Percentiles rank a stretch among this genome's conserved stretches.
Conservation (phyloP, 805 yeast species). For the Torulaspora delbrueckii region DNA sequence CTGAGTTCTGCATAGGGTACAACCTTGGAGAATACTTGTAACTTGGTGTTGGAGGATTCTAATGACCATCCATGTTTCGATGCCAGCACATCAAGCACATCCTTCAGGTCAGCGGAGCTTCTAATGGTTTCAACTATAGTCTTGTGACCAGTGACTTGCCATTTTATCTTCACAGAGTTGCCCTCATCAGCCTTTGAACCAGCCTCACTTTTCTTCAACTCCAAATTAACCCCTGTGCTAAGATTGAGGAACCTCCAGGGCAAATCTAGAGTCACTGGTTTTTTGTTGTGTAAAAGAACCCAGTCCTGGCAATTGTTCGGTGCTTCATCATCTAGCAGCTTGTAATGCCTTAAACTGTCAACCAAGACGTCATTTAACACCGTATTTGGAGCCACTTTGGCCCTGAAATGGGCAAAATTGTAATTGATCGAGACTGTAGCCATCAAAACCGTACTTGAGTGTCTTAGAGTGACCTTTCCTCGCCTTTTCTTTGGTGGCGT, state of each 20-base stretch:
- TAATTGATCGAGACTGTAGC: slow-evolving; percentile 37
- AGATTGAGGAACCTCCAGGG: slow-evolving; percentile 43
- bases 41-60: slow-evolving; percentile 5
- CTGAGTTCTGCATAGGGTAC: slow-evolving; percentile 12
- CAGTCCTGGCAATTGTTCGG: slow-evolving; percentile 17
- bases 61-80: slow-evolving; percentile 13
- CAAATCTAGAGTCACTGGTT: slow-evolving; percentile 36
- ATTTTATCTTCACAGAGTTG: slow-evolving; percentile 29
- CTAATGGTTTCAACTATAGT: slow-evolving; percentile 26
- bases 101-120: slow-evolving; percentile 15
- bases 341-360: slow-evolving; percentile 38
- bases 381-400: slow-evolving; percentile 36
- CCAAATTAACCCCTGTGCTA: slow-evolving; percentile 43
- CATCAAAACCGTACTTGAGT: slow-evolving; percentile 26
- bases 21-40: slow-evolving; percentile 27
- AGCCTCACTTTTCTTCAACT: slow-evolving; percentile 20
- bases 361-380: slow-evolving; percentile 37
- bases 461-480: not conserved
- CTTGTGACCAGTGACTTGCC: slow-evolving; percentile 27
- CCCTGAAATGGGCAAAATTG: slow-evolving; percentile 34
- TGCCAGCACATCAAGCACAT: slow-evolving; percentile 16
- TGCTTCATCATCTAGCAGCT: slow-evolving; percentile 18
- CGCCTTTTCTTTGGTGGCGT: not conserved
- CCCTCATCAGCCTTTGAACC: not conserved
- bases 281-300: slow-evolving; percentile 32